Base-by-base conservation (phyloP, 106 monocot species). In the Gastrodia elata region DNA sequence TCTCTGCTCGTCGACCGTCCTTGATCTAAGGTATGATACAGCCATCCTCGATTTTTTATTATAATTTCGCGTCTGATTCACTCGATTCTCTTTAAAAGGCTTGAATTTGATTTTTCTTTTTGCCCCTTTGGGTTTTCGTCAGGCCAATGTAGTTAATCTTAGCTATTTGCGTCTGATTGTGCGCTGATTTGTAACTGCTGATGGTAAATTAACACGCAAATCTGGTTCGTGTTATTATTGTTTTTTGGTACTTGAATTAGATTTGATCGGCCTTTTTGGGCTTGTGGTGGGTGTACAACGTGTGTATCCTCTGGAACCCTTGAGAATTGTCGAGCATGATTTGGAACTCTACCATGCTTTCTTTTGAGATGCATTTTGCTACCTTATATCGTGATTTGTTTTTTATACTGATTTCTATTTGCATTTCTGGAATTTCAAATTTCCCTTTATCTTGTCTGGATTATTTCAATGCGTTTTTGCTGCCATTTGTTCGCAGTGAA, bases 1-100 rank as follows among this genome's bases (percentile, higher is more conserved):
- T 67, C 15, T 37, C 32, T n/a, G 38, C 67, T 20, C 16, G 22
- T 38, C 37, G 67, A 67, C 38, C 37, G 18, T 67, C 67, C 38
- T 36, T 32, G 67, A 67, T 67, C 67, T 38, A 11, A 67, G 67
- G 67, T 67, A 36, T 20, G 34, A 67, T 14, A 67, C 13, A 61
- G 14, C 61, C 32, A 61, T 15, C 26, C 3, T n/a, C 61, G n/a
- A 1, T 5, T 32, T 61, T 61, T 61, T 61, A 61, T 61, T 61
- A 52, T 8, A 52, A 22, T 52, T 52, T 61, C 28, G 4, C 61
- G 13, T 59, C 11, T 61, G 20, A 61, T 61, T 61, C 30, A 14
- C 32, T 32, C 11, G 61, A 61, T 61, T 2, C 61, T 27, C 32
- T 9, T 8, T 32, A 32, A 61, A 30, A 11, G 67, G 67, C 18